Base-by-base conservation (phyloP, 2,329 filamentous ascomycete genomes). In the Fusarium aywerte region DNA sequence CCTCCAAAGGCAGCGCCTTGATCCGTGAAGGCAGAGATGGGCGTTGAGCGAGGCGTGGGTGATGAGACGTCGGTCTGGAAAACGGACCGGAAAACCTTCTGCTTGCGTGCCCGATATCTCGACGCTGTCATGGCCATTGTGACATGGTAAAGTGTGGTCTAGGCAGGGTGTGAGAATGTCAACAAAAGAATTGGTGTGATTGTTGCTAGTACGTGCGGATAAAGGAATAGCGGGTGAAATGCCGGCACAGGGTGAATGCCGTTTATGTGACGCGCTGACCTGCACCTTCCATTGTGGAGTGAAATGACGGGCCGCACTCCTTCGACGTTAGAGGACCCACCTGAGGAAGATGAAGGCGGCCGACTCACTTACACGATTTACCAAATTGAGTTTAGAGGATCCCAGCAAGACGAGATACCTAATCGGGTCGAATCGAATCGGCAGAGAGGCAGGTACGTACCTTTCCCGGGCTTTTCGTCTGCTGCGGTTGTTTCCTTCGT, bases 21-120 rank as follows among this genome's bases (percentile, higher is more conserved):
- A 33, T 79, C 78, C 5, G 80, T 70, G 57, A 80, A 80, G 39
- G 76, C 70, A 44, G 78, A 69, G 16, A 80, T 59, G 39, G 71
- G 71, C 51, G 71, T 73, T 53, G 71, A 73, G 33, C 66, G 75
- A 33, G 84, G 81, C 53, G 84, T 83, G 39, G 84, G 81, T 73
- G 82, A 83, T 16, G 81, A 81, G 67, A 81, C 70, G 60, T 85
- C 82, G 16, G 80, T 81, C 61, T 82, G 82, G 75, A 88, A 88
- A 70, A 88, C 84, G 25, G 85, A 87, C 63, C 80, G 80, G 68
- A 88, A 83, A 40, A 86, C 78, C 64, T 80, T 82, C 57, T 82
- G 81, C 69, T 80, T 84, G 62, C 82, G 83, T 52, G 79, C 75
- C 67, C 78, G 80, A 76, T 84, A 81, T 65, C 76, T 79, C 52